Evolutionary conservation across 2,329 filamentous ascomycete genomes (phyloP), one percentile per base, ranked within the genome.

Genomic region (Berkeleyomyces basicola): DNA sequence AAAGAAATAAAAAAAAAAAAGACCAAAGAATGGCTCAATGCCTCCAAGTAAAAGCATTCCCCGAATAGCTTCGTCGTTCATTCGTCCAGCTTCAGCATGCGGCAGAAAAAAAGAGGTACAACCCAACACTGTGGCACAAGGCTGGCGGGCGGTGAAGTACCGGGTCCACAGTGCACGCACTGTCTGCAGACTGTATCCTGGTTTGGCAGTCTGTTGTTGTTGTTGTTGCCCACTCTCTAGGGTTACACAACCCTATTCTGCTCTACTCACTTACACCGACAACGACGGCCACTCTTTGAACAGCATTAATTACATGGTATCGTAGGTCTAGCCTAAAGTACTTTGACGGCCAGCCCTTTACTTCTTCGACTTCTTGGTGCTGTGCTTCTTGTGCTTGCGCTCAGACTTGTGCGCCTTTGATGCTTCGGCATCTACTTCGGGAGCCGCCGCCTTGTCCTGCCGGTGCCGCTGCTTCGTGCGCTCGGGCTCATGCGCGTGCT

Each of bases 401-500:
- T 61, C 59, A 3, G 37, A 42, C 44, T 43, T 36, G n/a, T 61
- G 59, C 11, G 46, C 36, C 10, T 47, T 61, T 14, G 46, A 33
- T 23, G 11, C 14, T 39, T 61, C 23, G 7, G 31, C 16, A 16
- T 31, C 49, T 9, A 40, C 40, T 6, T 36, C 46, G 5, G 10
- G 11, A 14, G 39, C 58, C 9, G 46, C 39, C 10, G 40, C 46
- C 39, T 43, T 51, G 16, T 58, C 43, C 7, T 16, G 47, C 10
- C 46, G 16, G 11, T 55, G 59, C 16, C 55, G 49, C 33, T 59
- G 39, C 40, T 37, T 49, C 11, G 55, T 23, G 16, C 63, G 51
- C 55, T 59, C 59, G 42, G 46, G 58, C 9, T 64, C 62, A 10
- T 53, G 58, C 11, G 61, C 58, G 4, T n/a, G 44, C 61, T 59